A percentile compares a stretch with the other conserved stretches of the same genome.
phyloP scores from a whole-genome alignment of 2,329 filamentous ascomycete genomes.

The Fusarium coffeatum region DNA sequence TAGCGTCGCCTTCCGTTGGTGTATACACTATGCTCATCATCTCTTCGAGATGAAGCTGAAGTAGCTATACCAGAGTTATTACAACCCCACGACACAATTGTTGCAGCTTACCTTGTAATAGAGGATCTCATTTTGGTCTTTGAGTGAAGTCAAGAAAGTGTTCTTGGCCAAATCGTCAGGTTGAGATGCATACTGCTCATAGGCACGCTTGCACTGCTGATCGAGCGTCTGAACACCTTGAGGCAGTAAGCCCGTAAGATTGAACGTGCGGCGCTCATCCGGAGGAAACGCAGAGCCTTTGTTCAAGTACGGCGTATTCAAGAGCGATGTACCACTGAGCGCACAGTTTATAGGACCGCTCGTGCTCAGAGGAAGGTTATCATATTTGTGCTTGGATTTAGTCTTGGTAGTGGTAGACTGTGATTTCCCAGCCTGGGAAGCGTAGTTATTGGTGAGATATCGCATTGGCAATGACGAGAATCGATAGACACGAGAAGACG shows the following conservation, averaged over 20 bases:
- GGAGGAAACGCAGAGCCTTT: conserved; percentile 83
- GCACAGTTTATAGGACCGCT: conserved; percentile 53
- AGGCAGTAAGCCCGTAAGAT: conserved; percentile 78
- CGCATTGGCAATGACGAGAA: conserved; percentile 6
- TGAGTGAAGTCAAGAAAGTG: conserved; percentile 86
- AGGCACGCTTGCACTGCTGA: conserved; percentile 80
- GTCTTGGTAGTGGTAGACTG: conserved; percentile 36
- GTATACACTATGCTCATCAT: conserved; percentile 95
- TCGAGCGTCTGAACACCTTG: conserved; percentile 78
- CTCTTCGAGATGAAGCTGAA: conserved; percentile 82
- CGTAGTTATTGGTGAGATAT: conserved; percentile 9
- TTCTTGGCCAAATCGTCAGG: conserved; percentile 81
- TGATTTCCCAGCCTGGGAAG: conserved; percentile 35
- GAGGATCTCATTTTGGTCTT: conserved; percentile 85
- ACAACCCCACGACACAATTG: background rate
- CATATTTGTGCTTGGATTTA: conserved; percentile 46
- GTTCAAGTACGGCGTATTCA: conserved; percentile 67
- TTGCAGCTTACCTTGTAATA: conserved; percentile 73
- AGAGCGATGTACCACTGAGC: conserved; percentile 50
- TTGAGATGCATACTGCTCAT: conserved; percentile 78
- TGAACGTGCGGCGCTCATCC: conserved; percentile 76
- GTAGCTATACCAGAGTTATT: conserved; percentile 62
- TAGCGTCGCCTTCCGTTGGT: conserved; percentile 89
- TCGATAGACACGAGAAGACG: background rate
- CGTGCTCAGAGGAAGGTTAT: conserved; percentile 52